Percentiles rank a stretch among this genome's conserved stretches.
Conservation (phyloP, 305 asterid species). For the Nicotiana rustica region DNA sequence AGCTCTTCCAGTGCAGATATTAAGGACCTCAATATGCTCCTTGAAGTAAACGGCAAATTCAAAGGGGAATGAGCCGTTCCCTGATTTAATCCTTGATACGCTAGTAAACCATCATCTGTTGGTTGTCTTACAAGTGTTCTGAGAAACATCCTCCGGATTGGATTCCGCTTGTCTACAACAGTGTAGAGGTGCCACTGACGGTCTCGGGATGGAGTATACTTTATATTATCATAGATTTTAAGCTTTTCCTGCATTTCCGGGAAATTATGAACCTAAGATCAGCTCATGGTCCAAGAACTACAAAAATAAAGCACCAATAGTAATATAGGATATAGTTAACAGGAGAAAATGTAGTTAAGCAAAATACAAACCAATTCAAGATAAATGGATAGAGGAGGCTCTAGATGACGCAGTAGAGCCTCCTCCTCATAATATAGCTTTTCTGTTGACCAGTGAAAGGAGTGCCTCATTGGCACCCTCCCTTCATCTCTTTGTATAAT, state of each 20-base stretch:
- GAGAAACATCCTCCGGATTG: slow-evolving; percentile 82
- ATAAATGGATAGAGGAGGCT: slow-evolving; percentile 97
- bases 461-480: slow-evolving; percentile 97
- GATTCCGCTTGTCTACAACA: slow-evolving; percentile 71
- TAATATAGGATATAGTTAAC: neutral
- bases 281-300: slow-evolving; percentile 28
- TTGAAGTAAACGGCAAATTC: slow-evolving; percentile 81
- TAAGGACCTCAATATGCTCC: slow-evolving; percentile 90
- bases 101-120: slow-evolving; percentile 69
- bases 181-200: slow-evolving; percentile 99
- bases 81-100: slow-evolving; percentile 66
- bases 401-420: slow-evolving; percentile 93
- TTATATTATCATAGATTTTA: slow-evolving; percentile 74
- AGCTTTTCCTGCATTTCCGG: slow-evolving; percentile 79
- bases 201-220: slow-evolving; percentile 94
- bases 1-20: slow-evolving; percentile 97
- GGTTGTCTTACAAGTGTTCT: slow-evolving; percentile 97
- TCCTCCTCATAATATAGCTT: slow-evolving; percentile 81
- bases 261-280: slow-evolving; percentile 31
- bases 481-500: slow-evolving; percentile 99
- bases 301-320: slow-evolving; percentile 13
- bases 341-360: neutral
- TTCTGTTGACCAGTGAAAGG: slow-evolving; percentile 88
- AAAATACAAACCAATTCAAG: slow-evolving; percentile 84
- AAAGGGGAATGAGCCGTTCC: slow-evolving; percentile 59